Evolutionary conservation across 169 alveolate genomes (phyloP), one percentile per base, ranked within the genome.

Genomic region (Cryptosporidium viatorum): DNA sequence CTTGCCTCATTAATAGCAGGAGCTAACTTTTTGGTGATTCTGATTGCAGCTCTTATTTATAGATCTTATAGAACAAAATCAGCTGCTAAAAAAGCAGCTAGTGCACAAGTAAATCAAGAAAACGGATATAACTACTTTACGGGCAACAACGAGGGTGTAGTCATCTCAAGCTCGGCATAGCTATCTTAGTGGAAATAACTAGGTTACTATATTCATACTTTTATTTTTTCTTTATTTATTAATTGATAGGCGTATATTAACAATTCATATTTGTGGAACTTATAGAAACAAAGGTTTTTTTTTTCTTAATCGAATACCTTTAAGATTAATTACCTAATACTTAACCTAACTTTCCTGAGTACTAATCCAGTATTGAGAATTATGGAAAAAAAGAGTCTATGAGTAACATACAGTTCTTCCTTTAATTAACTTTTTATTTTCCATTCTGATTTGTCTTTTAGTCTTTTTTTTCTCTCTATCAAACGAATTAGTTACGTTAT

Each of bases 401-500:
- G 71, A 33, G 33, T 65, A 50, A 51, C 85, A 80, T 41, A 62
- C 37, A n/a, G 29, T 59, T 41, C 59, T 80, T 9, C 89, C 89
- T 37, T 67, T 80, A 21, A 62, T 37, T n/a, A 65, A 23, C 29
- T 55, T 59, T 33, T 80, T 80, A 23, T 62, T 23, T 31, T 80
- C 89, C 74, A 80, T 80, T 62, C 89, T 59, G n/a, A 80, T 48
- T 39, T 80, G 89, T 37, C 89, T 60, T 45, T 80, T 80, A n/a
- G 89, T 80, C 18, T 80, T 80, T 18, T 18, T 80, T 21, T 31
- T 65, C 29, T 62, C 75, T 26, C 18, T 58, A 12, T 9, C 69
- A 29, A 48, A 18, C 16, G 48, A 2, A 18, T 31, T 31, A 59
- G 37, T 21, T 9, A 43, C 14, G 16, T 59, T 23, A 37, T 37